Percentiles rank a stretch among this genome's conserved stretches.
phyloP scores from a whole-genome alignment of 1,284 basidiomycete genomes.

The Austroboletus niveus region DNA sequence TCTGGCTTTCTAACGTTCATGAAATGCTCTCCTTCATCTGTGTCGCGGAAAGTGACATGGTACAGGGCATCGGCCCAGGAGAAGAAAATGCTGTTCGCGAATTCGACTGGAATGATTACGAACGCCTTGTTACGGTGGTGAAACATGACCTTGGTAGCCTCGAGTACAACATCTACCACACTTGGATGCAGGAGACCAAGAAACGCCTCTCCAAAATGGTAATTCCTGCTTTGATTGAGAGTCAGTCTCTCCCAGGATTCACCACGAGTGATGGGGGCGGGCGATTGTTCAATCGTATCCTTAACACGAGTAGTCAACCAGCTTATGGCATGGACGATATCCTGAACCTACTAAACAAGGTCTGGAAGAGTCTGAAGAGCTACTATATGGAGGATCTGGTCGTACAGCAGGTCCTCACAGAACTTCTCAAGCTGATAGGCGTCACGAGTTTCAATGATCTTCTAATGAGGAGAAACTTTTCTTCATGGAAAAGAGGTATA shows the following conservation, averaged over 20 bases:
- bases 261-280: constrained; percentile 94
- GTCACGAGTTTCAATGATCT: constrained; percentile 99
- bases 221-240: constrained; percentile 96
- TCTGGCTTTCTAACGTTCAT: constrained; percentile 99
- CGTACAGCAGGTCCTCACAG: constrained; percentile 95
- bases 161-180: constrained; percentile 99
- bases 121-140: constrained; percentile 93
- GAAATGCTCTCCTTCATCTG: constrained; percentile 99
- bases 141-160: constrained; percentile 98
- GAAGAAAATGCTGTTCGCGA: constrained; percentile 88
- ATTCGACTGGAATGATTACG: constrained; percentile 98
- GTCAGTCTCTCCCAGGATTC: constrained; percentile 96
- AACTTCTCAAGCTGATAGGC: constrained; percentile 94
- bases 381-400: constrained; percentile 99
- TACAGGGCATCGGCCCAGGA: constrained; percentile 96
- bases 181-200: constrained; percentile 99
- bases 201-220: constrained; percentile 98
- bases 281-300: constrained; percentile 89
- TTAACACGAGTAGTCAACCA: constrained; percentile 82
- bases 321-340: constrained; percentile 99
- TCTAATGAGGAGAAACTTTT: constrained; percentile 98
- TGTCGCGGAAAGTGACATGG: constrained; percentile 97
- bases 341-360: constrained; percentile 94
- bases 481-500: constrained; percentile 98
- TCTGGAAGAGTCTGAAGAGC: constrained; percentile 98